Conservation (phyloP, 1,284 basidiomycete genomes). For the Papiliotrema nemorosa region DNA sequence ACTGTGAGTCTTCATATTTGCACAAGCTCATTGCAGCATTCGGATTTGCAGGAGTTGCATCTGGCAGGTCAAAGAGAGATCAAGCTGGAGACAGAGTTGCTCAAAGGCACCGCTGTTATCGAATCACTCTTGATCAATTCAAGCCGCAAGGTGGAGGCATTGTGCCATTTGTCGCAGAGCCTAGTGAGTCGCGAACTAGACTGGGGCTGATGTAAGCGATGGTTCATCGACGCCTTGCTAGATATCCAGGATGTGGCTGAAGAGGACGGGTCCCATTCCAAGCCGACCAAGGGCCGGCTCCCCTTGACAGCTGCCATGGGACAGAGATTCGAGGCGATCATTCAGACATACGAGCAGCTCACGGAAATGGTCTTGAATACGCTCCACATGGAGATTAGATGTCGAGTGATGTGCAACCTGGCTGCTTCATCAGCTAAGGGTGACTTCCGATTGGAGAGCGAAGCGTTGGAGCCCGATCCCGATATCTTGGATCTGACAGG, state of each 20-base stretch:
- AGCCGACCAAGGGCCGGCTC: slow-evolving; percentile 58
- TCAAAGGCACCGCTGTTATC: slow-evolving; percentile 57
- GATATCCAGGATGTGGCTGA: slow-evolving; percentile 63
- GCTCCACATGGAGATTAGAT: slow-evolving; percentile 82
- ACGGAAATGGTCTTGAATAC: slow-evolving; percentile 83
- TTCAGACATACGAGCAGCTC: slow-evolving; percentile 84
- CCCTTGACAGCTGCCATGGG: slow-evolving; percentile 83
- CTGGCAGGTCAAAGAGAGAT: slow-evolving; percentile 67
- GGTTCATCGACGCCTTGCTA: slow-evolving; percentile 71
- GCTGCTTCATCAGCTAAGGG: slow-evolving; percentile 73
- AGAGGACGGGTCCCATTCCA: no score
- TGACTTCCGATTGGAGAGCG: slow-evolving; percentile 73
- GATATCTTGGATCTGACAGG: slow-evolving; percentile 83
- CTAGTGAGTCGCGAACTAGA: slow-evolving; percentile 58
- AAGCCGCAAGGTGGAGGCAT: slow-evolving; percentile 66
- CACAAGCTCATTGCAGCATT: slow-evolving; percentile 12
- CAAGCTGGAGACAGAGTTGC: slow-evolving; percentile 65
- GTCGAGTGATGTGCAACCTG: slow-evolving; percentile 77
- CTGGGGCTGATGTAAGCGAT: slow-evolving; percentile 55
- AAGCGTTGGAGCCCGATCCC: slow-evolving; percentile 84
- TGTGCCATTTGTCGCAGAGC: slow-evolving; percentile 80
- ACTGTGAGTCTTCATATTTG: slow-evolving; percentile 15
- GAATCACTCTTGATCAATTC: slow-evolving; percentile 73
- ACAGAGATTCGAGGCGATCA: slow-evolving; percentile 83
- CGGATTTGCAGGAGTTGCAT: slow-evolving; percentile 19